Conservation (phyloP, 208 protist species). For the Naegleria lovaniensis region DNA sequence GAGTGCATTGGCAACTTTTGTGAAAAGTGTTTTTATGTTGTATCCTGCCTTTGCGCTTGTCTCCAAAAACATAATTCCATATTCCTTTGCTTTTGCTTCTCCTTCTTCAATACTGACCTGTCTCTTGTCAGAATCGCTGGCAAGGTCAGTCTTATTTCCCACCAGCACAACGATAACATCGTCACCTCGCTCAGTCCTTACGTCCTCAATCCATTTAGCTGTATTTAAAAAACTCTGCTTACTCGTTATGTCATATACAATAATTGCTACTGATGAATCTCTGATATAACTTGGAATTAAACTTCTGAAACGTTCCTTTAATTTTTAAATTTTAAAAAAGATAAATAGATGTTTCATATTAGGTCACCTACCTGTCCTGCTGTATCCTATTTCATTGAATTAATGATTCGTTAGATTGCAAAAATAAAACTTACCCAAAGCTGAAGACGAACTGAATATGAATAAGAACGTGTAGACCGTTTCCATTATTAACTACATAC, state of each 20-base stretch:
- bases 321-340: conserved; percentile 70
- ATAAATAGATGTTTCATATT: conserved; percentile 62
- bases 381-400: conserved; percentile 2
- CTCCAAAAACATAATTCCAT: conserved; percentile 86
- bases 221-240: conserved; percentile 80
- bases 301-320: conserved; percentile 83
- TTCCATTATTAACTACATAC: conserved; percentile 39
- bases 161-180: conserved; percentile 91
- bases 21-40: conserved; percentile 47
- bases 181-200: conserved; percentile 83
- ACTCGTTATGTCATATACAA: conserved; percentile 96
- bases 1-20: conserved; percentile 19
- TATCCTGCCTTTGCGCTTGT: conserved; percentile 81
- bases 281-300: conserved; percentile 88
- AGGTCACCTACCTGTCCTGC: background rate
- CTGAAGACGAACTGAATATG: conserved; percentile 21
- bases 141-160: conserved; percentile 94
- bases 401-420: background rate
- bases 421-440: background rate
- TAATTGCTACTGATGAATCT: conserved; percentile 89
- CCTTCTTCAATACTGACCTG: conserved; percentile 76
- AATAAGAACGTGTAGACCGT: background rate
- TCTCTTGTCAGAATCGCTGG: conserved; percentile 32
- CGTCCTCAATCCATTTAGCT: conserved; percentile 93
- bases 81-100: conserved; percentile 77